Conservation (phyloP, 441 rosid genomes). For the Populus trichocarpa region DNA sequence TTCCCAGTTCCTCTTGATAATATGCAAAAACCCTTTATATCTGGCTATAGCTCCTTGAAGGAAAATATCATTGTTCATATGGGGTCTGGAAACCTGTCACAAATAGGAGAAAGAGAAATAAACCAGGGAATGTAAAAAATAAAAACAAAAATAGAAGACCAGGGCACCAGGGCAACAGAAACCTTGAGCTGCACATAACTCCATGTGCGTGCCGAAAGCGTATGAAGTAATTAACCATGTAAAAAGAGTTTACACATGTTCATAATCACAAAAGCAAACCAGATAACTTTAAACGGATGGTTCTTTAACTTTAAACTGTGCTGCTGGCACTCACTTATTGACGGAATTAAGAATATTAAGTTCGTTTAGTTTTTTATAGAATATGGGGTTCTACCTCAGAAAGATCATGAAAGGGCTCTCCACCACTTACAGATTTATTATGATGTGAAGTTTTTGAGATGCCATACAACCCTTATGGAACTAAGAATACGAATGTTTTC, state of each 20-base stretch:
- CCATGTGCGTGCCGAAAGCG: background rate
- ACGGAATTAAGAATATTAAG: background rate
- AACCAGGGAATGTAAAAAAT: background rate
- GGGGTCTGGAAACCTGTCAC: conserved; percentile 60
- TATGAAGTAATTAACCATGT: background rate
- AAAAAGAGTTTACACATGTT: background rate
- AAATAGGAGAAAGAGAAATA: conserved; percentile 7
- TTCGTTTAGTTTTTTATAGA: background rate
- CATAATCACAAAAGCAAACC: background rate
- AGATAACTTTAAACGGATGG: background rate
- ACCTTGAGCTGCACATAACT: background rate
- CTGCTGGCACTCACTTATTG: background rate
- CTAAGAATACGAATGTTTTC: background rate
- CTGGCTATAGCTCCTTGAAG: conserved; percentile 81
- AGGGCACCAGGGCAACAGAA: background rate
- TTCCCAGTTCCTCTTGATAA: conserved; percentile 72
- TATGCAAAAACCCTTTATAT: conserved; percentile 79
- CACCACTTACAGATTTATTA: background rate
- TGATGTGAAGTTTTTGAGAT: background rate
- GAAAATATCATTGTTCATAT: conserved; percentile 51
- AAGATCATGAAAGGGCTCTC: background rate
- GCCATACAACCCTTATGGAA: background rate
- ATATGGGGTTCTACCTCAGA: background rate
- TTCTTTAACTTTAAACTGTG: background rate
- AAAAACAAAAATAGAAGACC: background rate